Base-by-base conservation (phyloP, 192 early-diverging fungal genomes). In the Rhizoclosmatium sp. region DNA sequence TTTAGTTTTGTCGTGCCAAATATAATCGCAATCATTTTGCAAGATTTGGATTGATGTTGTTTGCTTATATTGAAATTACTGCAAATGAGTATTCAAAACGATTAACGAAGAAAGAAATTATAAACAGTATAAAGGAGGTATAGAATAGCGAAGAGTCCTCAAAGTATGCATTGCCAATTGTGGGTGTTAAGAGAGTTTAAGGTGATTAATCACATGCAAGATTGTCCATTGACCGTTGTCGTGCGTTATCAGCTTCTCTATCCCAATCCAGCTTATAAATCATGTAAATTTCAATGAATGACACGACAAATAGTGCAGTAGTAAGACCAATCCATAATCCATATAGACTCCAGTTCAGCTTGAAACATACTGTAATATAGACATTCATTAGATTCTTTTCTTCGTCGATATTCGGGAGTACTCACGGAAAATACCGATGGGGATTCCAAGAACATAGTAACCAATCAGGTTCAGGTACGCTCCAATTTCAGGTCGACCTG, bases 401-500 rank as follows among this genome's bases (percentile, higher is more conserved):
- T 31, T 31, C 31, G 31, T 31, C 31, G 0, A 31, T 31, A 31
- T 64, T 75, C 16, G 44, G 31, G 39, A 3, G 4, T 14, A 58
- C 60, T 46, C 45, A 77, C 75, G 41, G 41, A 67, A 71, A 14
- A 72, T 46, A 5, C 78, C 78, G n/a, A 71, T 21, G 3, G 78
- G 78, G 49, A 80, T 66, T 16, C 78, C 78, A 5, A 80, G 14
- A 3, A 80, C 1, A 65, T 80, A 80, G 64, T 80, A 72, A 3
- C 70, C 78, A 4, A 66, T 65, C 3, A 89, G 23, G 60, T 89
- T 89, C 65, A 88, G 62, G 21, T 80, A 82, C 2, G 86, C 86
- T 1, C 88, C 94, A 69, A 92, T 71, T 12, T 93, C 87, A 69
- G 93, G 94, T 4, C 90, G 82, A 23, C 94, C 95, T n/a, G 90